Evolutionary conservation across 345 rosid species (phyloP).

Genomic region (Lepidium africanum): DNA sequence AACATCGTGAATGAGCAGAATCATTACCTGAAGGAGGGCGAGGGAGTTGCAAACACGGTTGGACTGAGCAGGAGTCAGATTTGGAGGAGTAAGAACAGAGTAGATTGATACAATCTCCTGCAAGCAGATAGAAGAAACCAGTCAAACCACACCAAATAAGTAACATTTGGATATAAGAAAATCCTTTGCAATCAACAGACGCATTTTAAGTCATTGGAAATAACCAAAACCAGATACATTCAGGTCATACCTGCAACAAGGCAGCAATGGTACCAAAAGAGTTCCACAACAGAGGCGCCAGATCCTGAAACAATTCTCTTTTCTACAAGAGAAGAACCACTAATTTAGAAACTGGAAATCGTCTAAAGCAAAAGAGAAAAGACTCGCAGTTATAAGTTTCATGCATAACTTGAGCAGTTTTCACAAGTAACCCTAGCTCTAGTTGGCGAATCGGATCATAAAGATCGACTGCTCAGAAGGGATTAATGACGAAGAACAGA

Average conservation of each 20-base stretch:
- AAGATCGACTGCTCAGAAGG: not conserved
- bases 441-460: not conserved
- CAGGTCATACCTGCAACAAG: constrained; percentile 25
- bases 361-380: not conserved
- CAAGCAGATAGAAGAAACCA: not conserved
- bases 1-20: not conserved
- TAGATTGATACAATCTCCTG: constrained; percentile 98
- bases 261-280: constrained; percentile 34
- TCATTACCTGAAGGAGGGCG: constrained; percentile 90
- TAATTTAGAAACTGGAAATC: not conserved
- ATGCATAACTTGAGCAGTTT: not conserved
- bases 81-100: constrained; percentile 92
- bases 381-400: not conserved
- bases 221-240: not conserved
- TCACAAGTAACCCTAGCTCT: constrained; percentile 10
- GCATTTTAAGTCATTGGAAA: not conserved
- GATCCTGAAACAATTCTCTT: constrained; percentile 91
- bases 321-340: constrained; percentile 39
- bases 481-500: not conserved
- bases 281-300: constrained; percentile 86
- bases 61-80: constrained; percentile 81
- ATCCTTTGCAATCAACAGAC: not conserved
- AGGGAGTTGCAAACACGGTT: constrained; percentile 97
- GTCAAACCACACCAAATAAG: not conserved
- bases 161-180: not conserved